Evolutionary conservation across 192 early-diverging fungal species (phyloP).

Genomic region (Dissophora ornata): DNA sequence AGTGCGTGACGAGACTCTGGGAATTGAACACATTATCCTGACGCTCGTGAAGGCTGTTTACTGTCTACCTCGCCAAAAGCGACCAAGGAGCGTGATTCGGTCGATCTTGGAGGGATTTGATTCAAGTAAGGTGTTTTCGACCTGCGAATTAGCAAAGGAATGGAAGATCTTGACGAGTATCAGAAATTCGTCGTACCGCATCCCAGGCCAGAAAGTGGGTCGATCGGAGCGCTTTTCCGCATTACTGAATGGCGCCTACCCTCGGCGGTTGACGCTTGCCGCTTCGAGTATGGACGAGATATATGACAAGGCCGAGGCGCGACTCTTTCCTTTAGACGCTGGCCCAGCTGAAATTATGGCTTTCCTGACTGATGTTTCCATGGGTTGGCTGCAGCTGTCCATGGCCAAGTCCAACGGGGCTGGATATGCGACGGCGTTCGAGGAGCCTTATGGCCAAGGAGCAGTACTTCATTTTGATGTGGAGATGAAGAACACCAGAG

Average conservation of each 20-base stretch:
- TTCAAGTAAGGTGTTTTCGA: not conserved
- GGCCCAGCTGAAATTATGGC: conserved; percentile 41
- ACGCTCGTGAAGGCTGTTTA: conserved; percentile 43
- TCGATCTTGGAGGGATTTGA: conserved; percentile 14
- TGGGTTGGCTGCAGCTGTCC: conserved; percentile 16
- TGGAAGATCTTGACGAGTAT: conserved; percentile 33
- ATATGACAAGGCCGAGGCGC: not conserved
- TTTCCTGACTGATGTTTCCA: conserved; percentile 13
- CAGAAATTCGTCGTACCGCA: conserved; percentile 17
- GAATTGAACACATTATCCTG: conserved; percentile 19
- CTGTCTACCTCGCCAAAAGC: conserved; percentile 13
- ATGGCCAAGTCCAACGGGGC: conserved; percentile 2
- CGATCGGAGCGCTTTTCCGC: conserved; percentile 28
- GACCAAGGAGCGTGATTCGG: conserved; percentile 11
- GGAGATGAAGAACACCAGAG: conserved; percentile 5
- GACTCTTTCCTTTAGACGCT: conserved; percentile 18
- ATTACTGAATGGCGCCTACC: conserved; percentile 25
- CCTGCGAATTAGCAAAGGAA: conserved; percentile 30
- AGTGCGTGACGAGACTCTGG: conserved; percentile 12
- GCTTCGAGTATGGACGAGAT: conserved; percentile 15
- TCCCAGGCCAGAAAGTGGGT: conserved; percentile 39
- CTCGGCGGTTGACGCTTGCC: conserved; percentile 14
- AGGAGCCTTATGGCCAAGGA: conserved; percentile 13
- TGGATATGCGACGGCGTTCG: not conserved
- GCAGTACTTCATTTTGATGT: conserved; percentile 13